A percentile compares a stretch with the other conserved stretches of the same genome.
Conservation (phyloP, 1,284 basidiomycete genomes). For the Ceratorhiza oryzae-sativae region DNA sequence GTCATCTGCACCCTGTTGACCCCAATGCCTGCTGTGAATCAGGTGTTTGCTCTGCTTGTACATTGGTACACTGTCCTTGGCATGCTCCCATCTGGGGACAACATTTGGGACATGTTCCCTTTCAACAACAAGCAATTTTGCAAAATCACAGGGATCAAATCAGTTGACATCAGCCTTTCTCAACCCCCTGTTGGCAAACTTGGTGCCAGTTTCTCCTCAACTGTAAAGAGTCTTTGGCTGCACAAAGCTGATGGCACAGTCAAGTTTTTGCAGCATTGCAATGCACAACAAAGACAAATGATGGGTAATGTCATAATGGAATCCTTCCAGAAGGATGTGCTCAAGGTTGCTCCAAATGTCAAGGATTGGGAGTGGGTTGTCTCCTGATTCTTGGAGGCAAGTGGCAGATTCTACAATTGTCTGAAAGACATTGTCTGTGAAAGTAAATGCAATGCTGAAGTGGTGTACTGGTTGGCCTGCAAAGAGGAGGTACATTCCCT, state of each 20-base stretch:
- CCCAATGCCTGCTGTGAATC: no score
- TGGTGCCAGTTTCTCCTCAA: background rate
- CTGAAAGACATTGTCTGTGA: background rate
- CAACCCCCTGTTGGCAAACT: background rate
- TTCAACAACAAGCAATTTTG: no score
- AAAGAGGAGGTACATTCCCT: background rate
- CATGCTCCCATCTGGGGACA: no score
- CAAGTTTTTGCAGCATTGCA: background rate
- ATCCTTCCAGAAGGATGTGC: background rate
- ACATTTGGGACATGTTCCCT: no score
- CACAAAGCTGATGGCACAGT: background rate
- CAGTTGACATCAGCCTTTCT: no score
- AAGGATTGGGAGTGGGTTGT: slow-evolving; percentile 10
- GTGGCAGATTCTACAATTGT: background rate
- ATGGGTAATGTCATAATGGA: background rate
- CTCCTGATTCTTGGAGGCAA: background rate
- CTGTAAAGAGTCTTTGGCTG: background rate
- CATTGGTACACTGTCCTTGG: no score
- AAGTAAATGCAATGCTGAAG: background rate
- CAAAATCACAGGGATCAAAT: no score
- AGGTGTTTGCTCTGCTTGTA: no score
- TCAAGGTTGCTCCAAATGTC: background rate
- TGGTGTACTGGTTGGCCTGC: background rate
- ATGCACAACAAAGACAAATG: background rate
- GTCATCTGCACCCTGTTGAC: no score